Percentiles rank a stretch among this genome's conserved stretches.
These are phyloP conservation scores for Lathyrus sativus DNA, from an alignment of 306 rosid species.

Conservation along the genomic window DNA sequence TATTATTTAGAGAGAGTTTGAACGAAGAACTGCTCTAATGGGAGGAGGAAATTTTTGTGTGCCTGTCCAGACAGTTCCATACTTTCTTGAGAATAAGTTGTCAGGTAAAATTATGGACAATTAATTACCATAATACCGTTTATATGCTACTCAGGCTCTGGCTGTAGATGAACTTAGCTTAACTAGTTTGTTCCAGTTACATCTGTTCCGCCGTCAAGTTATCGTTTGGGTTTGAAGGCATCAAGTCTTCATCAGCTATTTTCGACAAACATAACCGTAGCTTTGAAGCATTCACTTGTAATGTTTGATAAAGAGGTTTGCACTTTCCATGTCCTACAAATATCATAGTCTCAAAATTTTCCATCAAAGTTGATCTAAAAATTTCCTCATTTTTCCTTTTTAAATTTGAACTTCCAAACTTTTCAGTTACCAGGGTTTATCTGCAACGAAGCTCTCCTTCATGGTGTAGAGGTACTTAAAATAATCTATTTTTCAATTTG, in stretches of 20 bases:
- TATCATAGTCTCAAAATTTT: conserved; percentile 10
- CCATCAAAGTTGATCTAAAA: conserved; percentile 11
- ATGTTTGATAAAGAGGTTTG: conserved; percentile 82
- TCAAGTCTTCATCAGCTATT: conserved; percentile 76
- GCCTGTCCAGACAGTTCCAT: conserved; percentile 91
- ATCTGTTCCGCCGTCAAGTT: conserved; percentile 84
- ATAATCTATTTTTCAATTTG: neutral
- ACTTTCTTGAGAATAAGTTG: conserved; percentile 71
- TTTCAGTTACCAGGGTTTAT: conserved; percentile 91
- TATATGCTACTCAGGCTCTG: conserved; percentile 30
- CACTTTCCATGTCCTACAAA: conserved; percentile 12
- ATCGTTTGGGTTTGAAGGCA: conserved; percentile 93
- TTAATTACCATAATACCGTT: conserved; percentile 7
- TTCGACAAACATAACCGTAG: conserved; percentile 66
- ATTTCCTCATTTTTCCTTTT: neutral
- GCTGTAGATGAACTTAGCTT: conserved; percentile 35
- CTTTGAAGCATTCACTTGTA: conserved; percentile 73
- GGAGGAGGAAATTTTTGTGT: conserved; percentile 92
- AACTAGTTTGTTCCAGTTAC: conserved; percentile 50
- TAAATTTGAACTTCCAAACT: conserved; percentile 33
- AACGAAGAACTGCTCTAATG: conserved; percentile 76
- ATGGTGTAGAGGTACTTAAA: conserved; percentile 89
- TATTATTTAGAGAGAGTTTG: conserved; percentile 68
- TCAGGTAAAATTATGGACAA: conserved; percentile 53
- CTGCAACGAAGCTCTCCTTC: conserved; percentile 86